Conservation (phyloP, 2,329 filamentous ascomycete species). For the Pseudogymnoascus sp. region DNA sequence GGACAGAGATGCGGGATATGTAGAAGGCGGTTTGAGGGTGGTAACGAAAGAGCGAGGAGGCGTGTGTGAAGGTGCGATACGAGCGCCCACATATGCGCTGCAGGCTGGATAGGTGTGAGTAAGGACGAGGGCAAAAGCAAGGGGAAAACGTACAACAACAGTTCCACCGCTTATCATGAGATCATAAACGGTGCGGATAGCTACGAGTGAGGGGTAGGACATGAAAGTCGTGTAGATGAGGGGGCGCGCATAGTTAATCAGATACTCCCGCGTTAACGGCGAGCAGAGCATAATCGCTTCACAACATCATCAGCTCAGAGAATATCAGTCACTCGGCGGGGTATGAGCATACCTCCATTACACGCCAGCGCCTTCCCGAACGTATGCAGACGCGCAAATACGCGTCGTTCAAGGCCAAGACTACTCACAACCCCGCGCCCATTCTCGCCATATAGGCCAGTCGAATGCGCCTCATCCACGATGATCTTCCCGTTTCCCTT, state of each 20-base stretch:
- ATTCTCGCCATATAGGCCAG: conserved; percentile 46
- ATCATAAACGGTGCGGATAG: conserved; percentile 48
- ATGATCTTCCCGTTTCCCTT: conserved; percentile 51
- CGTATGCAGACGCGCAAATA: conserved; percentile 53
- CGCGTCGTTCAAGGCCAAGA: conserved; percentile 43
- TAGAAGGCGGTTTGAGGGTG: not conserved
- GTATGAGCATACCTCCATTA: conserved; percentile 51
- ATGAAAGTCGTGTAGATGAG: conserved; percentile 68
- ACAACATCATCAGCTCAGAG: conserved; percentile 13
- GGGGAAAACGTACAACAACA: conserved; percentile 30
- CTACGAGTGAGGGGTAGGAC: conserved; percentile 50
- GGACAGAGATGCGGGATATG: conserved; percentile 31
- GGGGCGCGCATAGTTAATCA: conserved; percentile 68
- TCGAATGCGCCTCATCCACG: conserved; percentile 61
- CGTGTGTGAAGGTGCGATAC: conserved; percentile 1
- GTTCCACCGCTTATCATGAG: conserved; percentile 44
- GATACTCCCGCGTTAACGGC: conserved; percentile 47
- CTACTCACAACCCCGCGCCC: conserved; percentile 51
- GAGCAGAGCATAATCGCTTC: conserved; percentile 56
- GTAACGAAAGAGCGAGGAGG: not conserved
- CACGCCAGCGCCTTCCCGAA: conserved; percentile 62
- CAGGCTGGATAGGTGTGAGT: conserved; percentile 8
- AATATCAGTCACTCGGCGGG: not conserved
- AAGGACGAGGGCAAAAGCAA: not conserved
- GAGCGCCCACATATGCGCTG: not conserved